Base-by-base conservation (phyloP, 768 basidiomycete species). In the Leccinellum luteum region DNA sequence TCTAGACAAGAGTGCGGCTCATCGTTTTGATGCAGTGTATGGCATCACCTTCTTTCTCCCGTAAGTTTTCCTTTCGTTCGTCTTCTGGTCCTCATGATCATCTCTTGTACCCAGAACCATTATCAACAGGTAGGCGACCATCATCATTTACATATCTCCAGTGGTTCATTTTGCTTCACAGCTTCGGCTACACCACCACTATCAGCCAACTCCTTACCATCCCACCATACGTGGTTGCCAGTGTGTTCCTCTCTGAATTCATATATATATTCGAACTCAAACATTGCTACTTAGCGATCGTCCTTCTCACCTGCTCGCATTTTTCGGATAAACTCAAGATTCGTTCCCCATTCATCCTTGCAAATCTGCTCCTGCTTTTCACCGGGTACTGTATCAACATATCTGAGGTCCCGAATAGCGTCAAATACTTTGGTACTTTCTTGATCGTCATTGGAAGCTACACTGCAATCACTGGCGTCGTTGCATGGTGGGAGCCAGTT, bases 351-450 rank as follows among this genome's bases (percentile, higher is more conserved):
- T 89, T 86, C 73, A 79, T 90, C 58, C 60, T 83, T 8, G 75
- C 76, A 0, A 82, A 81, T 0, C 78, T 81, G 4, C 17, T 73
- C 1, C 75, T 84, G 69, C 78, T 76, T 52, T 66, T 85, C 34
- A 74, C 85, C 28, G 87, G 87, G 0, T 89, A 84, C 64, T 55
- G 76, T 0, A 86, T 89, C 69, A 85, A 87, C 64, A 83, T 89
- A 51, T 82, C 85, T 1, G 65, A 78, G 13, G 81, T 71, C 1
- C 62, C 80, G 0, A 65, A 67, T 47, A 83, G 85, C 0, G 82
- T 75, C 27, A 89, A 89, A 70, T 90, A 89, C 67, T 85, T 88
- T 60, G 88, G 86, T 1, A 87, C 83, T 0, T 90, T 85, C 76
- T 80, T 89, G 55, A 78, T 80, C 25, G 85, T 89, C 7, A 75